Evolutionary conservation across 768 basidiomycete genomes (phyloP), one percentile per base, ranked within the genome.

Genomic region (Crepidotus variabilis): DNA sequence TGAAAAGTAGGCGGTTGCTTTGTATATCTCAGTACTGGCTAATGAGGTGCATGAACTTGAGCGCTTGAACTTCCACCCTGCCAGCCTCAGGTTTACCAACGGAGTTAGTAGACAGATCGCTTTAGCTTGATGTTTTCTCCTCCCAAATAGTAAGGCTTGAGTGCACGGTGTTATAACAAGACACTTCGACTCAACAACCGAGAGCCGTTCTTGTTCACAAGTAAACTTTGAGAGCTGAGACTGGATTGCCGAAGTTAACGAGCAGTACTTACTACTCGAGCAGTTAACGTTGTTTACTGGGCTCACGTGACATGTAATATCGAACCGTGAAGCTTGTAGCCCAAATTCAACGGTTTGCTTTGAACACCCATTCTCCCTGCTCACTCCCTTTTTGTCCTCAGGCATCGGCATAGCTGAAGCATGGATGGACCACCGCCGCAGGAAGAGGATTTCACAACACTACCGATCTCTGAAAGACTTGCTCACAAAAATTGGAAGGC

Each of bases 401-500:
- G 36, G 36, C 20, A 34, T 45, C 35, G 33, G 50, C 34, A 47
- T 63, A 53, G 33, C 51, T 61, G 47, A 67, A 64, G 58, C 65
- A 94, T 94, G 94, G 94, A 96, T 73, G 94, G 92, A 55, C 86
- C 87, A 64, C 88, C 91, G 57, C 92, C 94, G 51, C 88, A 82
- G 65, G 94, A 97, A 76, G 94, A 97, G 76, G 94, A 98, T 73
- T 98, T 95, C 70, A 86, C 86, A 46, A 67, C 79, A 24, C 79
- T 98, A 51, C 76, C 92, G 20, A 80, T 97, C 48, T 72, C 82
- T 11, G 93, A 96, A 61, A 72, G 95, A 47, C 86, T 96, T 55
- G 75, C 83, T 6, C 93, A 98, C 78, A 98, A 98, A 81, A 96
- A 96, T 70, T 99, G 97, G 97, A 98, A 98, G 74, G 97, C 97